Evolutionary conservation across 495 filamentous ascomycete species (phyloP).

Genomic region (Hypoxylon rickii): DNA sequence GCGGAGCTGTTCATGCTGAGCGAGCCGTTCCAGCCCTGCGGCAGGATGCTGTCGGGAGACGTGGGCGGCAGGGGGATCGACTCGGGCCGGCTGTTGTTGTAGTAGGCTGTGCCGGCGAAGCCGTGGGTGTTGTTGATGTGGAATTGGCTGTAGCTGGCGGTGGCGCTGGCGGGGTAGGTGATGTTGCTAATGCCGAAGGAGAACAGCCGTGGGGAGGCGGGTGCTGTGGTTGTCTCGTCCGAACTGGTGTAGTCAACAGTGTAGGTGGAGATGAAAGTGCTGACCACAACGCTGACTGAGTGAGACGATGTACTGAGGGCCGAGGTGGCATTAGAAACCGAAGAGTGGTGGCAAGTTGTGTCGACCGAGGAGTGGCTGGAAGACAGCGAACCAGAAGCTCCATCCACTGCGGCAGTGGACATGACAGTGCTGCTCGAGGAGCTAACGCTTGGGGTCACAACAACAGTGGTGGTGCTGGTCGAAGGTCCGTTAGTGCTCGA

Average conservation of each 20-base stretch:
- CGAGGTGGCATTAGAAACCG: neutral
- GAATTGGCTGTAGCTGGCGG: slow-evolving; percentile 7
- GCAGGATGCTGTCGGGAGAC: slow-evolving; percentile 1
- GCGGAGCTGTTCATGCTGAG: neutral
- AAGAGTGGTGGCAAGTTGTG: neutral
- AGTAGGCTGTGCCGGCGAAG: neutral
- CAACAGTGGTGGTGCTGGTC: neutral
- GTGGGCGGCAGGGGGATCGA: slow-evolving; percentile 7
- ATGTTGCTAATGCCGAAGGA: neutral
- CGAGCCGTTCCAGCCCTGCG: slow-evolving; percentile 1
- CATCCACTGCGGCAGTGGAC: slow-evolving; percentile 14
- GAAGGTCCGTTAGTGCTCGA: neutral
- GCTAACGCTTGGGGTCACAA: too few species aligned
- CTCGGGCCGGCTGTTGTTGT: neutral
- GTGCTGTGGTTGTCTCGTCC: too few species aligned
- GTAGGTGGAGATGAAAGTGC: slow-evolving; percentile 16
- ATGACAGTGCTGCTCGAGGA: slow-evolving; percentile 2
- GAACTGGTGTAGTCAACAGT: neutral
- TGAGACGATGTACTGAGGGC: neutral
- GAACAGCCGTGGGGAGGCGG: too few species aligned
- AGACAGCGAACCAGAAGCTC: neutral
- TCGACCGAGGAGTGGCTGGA: neutral
- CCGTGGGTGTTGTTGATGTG: slow-evolving; percentile 16
- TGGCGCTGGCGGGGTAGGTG: neutral
- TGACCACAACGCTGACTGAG: slow-evolving; percentile 1